Percentiles rank a stretch among this genome's conserved stretches.
Evolutionary conservation across 73 alveolate species (phyloP).

Genomic region (Uronychia setigera): DNA sequence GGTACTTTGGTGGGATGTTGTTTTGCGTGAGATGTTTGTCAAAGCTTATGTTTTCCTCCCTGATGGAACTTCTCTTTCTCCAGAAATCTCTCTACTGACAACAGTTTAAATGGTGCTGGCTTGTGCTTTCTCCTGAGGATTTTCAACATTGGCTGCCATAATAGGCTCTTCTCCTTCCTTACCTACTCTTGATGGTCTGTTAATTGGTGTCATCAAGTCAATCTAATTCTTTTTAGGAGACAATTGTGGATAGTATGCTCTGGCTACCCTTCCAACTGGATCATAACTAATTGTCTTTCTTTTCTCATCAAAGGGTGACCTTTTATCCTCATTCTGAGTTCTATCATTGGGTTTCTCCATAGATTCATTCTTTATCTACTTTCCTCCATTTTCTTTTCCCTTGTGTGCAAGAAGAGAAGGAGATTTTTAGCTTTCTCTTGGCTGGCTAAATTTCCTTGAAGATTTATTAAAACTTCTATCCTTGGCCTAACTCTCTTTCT

Average conservation of each 20-base stretch:
- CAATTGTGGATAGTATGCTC: not conserved
- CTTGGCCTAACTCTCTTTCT: too few relatives aligned
- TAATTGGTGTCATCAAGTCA: not conserved
- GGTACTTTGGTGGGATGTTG: too few relatives aligned
- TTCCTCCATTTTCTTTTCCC: too few relatives aligned
- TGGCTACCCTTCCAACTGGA: not conserved
- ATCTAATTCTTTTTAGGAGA: not conserved
- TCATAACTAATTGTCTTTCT: not conserved
- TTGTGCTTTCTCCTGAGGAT: too few relatives aligned
- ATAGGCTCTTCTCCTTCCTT: not conserved
- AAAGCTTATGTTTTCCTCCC: not conserved
- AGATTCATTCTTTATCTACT: too few relatives aligned
- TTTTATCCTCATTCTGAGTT: too few relatives aligned
- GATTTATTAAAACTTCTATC: too few relatives aligned
- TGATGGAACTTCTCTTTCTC: not conserved
- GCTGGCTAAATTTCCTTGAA: too few relatives aligned
- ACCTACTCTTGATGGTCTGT: not conserved
- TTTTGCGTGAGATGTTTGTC: not conserved
- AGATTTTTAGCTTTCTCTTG: too few relatives aligned
- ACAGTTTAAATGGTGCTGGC: not conserved
- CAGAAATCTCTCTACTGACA: not conserved
- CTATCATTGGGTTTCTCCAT: too few relatives aligned
- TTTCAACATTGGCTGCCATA: too few relatives aligned
- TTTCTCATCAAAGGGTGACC: not conserved
- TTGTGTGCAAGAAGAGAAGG: too few relatives aligned